Evolutionary conservation across 1,284 basidiomycete genomes (phyloP).

Genomic region (Naganishia liquefaciens): DNA sequence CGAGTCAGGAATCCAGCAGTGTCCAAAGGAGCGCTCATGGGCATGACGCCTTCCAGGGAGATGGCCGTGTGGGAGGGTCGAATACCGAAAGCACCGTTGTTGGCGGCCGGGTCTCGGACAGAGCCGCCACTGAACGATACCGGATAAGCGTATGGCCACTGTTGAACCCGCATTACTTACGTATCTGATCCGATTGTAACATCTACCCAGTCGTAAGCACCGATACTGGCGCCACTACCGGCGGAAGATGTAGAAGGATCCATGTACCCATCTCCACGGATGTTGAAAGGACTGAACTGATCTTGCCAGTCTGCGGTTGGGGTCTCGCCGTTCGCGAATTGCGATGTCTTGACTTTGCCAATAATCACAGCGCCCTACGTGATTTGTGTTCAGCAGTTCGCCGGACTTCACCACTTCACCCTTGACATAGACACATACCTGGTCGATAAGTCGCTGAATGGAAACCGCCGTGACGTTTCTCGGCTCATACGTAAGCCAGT

Average conservation of each 20-base stretch:
- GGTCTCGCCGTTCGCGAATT: slow-evolving; percentile 62
- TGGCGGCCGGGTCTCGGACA: slow-evolving; percentile 56
- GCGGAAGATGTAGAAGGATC: slow-evolving; percentile 56
- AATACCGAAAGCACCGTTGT: slow-evolving; percentile 54
- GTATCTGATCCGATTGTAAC: slow-evolving; percentile 56
- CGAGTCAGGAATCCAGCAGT: slow-evolving; percentile 42
- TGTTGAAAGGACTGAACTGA: slow-evolving; percentile 60
- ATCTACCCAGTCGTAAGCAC: slow-evolving; percentile 55
- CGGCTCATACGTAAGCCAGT: slow-evolving; percentile 38
- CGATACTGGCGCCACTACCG: slow-evolving; percentile 54
- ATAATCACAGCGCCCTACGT: slow-evolving; percentile 58
- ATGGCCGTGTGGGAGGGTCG: slow-evolving; percentile 47
- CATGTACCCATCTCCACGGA: slow-evolving; percentile 60
- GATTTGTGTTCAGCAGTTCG: not conserved
- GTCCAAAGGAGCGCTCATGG: slow-evolving; percentile 47
- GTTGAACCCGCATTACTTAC: slow-evolving; percentile 11
- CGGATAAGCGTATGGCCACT: not conserved
- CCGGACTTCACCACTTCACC: too few species aligned
- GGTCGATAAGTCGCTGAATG: slow-evolving; percentile 57
- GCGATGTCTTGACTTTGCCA: slow-evolving; percentile 61
- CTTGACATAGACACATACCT: slow-evolving; percentile 45
- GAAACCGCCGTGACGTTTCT: slow-evolving; percentile 39
- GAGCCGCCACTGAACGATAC: slow-evolving; percentile 47
- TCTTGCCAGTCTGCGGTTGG: slow-evolving; percentile 61
- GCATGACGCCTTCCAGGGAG: slow-evolving; percentile 54